Percentiles rank a stretch among this genome's conserved stretches.
Conservation (phyloP, 164 flowering plant genomes). For the Saururus chinensis region DNA sequence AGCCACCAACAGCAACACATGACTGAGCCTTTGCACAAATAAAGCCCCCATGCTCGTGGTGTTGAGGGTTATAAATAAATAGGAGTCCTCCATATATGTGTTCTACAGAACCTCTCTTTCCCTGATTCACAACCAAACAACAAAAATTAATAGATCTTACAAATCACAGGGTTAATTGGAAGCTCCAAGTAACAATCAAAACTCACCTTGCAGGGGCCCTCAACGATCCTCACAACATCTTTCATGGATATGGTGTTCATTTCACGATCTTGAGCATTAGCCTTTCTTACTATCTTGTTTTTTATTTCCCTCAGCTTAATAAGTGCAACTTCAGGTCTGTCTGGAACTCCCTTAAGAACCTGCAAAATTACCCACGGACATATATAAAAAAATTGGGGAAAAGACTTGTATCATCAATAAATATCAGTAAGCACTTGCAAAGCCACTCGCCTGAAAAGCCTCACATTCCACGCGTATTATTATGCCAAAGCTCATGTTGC, state of each 20-base stretch:
- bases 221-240: conserved; percentile 79
- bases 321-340: conserved; percentile 76
- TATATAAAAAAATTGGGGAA: background rate
- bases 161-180: background rate
- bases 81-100: conserved; percentile 76
- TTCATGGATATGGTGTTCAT: conserved; percentile 60
- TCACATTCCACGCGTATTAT: conserved; percentile 95
- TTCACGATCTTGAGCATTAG: conserved; percentile 57
- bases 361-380: conserved; percentile 7
- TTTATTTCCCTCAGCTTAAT: conserved; percentile 86
- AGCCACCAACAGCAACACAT: conserved; percentile 76
- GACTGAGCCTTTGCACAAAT: conserved; percentile 82
- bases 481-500: conserved; percentile 80
- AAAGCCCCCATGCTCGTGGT: conserved; percentile 96
- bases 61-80: conserved; percentile 88
- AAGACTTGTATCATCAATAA: background rate
- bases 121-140: conserved; percentile 31
- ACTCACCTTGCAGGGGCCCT: conserved; percentile 92
- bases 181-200: background rate
- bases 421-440: background rate
- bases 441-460: conserved; percentile 71
- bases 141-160: background rate
- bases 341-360: conserved; percentile 93
- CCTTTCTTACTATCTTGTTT: conserved; percentile 62
- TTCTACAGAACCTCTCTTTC: conserved; percentile 95